Percentiles rank a stretch among this genome's conserved stretches.
phyloP scores from a whole-genome alignment of 805 yeast species.

The Scheffersomyces ergatensis region DNA sequence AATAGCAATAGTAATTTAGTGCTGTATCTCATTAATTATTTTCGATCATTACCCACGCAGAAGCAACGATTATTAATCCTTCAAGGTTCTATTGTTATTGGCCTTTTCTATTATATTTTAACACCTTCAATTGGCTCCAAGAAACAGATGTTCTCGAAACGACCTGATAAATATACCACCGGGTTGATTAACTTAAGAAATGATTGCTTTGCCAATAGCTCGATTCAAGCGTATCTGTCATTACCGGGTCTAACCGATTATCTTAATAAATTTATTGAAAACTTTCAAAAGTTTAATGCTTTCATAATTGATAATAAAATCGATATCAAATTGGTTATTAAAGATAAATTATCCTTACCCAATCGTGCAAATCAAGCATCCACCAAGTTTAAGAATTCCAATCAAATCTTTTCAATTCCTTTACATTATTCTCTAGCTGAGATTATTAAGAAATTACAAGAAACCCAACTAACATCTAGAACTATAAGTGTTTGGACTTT shows the following conservation, averaged over 20 bases:
- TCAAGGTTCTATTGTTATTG: constrained; percentile 7
- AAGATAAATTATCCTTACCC: constrained; percentile 6
- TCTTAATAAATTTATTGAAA: constrained; percentile 40
- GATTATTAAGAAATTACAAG: constrained; percentile 57
- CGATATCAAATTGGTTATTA: constrained; percentile 11
- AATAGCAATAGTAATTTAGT: background rate
- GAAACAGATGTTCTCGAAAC: constrained; percentile 39
- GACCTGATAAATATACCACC: constrained; percentile 74
- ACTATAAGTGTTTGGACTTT: constrained; percentile 77
- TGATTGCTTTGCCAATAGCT: constrained; percentile 91
- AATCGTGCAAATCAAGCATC: constrained; percentile 7
- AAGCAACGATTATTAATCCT: constrained; percentile 11
- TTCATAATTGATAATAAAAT: constrained; percentile 17
- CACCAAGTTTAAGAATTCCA: constrained; percentile 17
- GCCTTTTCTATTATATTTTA: constrained; percentile 13
- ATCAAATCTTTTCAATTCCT: constrained; percentile 36
- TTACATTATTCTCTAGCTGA: constrained; percentile 58
- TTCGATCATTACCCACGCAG: constrained; percentile 6
- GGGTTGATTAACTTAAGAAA: constrained; percentile 80
- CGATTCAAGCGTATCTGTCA: constrained; percentile 74
- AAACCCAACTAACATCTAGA: constrained; percentile 50
- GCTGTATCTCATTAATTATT: constrained; percentile 2
- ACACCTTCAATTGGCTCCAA: constrained; percentile 7
- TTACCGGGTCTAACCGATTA: constrained; percentile 59
- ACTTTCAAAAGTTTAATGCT: constrained; percentile 19